A percentile compares a stretch with the other conserved stretches of the same genome.
phyloP scores from a whole-genome alignment of 106 monocot species.

The Triglochin maritima region DNA sequence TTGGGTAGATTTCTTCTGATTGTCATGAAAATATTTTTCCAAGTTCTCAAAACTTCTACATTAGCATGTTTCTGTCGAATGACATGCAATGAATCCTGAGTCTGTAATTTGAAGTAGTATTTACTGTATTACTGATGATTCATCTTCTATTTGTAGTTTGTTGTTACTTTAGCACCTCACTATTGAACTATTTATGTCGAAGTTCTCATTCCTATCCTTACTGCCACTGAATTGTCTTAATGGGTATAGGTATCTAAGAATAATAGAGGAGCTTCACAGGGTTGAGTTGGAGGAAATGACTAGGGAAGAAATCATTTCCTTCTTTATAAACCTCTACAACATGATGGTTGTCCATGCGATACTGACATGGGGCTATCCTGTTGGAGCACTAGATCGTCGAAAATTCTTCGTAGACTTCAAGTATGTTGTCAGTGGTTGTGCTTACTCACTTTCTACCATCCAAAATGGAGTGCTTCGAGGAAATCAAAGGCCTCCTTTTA shows the following conservation, averaged over 20 bases:
- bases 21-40: too few relatives aligned
- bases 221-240: neutral
- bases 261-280: slow-evolving; percentile 80
- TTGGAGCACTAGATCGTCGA: slow-evolving; percentile 54
- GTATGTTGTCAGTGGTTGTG: slow-evolving; percentile 69
- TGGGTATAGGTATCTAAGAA: slow-evolving; percentile 61
- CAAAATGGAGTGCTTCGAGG: slow-evolving; percentile 84
- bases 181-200: neutral
- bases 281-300: slow-evolving; percentile 53
- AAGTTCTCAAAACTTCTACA: too few relatives aligned
- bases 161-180: too few relatives aligned
- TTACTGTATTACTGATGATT: too few relatives aligned
- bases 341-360: slow-evolving; percentile 94
- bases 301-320: slow-evolving; percentile 86
- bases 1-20: too few relatives aligned
- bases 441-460: slow-evolving; percentile 83
- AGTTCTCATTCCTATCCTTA: neutral
- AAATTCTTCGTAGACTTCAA: slow-evolving; percentile 76
- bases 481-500: slow-evolving; percentile 87
- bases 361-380: slow-evolving; percentile 53
- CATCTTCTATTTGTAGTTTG: too few relatives aligned
- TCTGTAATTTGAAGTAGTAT: too few relatives aligned
- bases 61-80: too few relatives aligned
- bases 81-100: too few relatives aligned
- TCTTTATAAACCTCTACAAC: slow-evolving; percentile 89